These are phyloP conservation scores for Teratosphaeria destructans DNA, from an alignment of 2,329 filamentous ascomycete species.

Conservation along the genomic window DNA sequence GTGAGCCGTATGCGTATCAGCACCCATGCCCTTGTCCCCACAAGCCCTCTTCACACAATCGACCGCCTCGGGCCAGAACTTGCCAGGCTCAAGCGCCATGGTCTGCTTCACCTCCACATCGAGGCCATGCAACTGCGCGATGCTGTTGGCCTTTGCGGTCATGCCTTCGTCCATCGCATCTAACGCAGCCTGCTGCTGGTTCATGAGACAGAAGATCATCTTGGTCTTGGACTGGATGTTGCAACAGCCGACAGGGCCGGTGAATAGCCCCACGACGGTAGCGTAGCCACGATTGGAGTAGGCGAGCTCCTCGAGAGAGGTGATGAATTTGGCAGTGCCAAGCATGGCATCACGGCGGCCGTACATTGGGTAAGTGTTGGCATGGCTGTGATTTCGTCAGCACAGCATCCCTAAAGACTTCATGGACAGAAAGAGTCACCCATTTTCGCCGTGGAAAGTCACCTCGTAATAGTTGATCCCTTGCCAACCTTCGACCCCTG, in stretches of 20 bases:
- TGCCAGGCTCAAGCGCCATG: conserved; percentile 5
- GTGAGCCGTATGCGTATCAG: conserved; percentile 16
- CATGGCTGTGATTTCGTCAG: conserved; percentile 13
- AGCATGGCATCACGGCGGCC: conserved; percentile 17
- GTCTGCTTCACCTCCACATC: background rate
- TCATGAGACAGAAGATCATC: conserved; percentile 19
- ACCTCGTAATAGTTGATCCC: conserved; percentile 12
- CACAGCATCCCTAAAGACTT: no score
- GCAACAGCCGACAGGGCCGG: conserved; percentile 14
- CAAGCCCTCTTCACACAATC: conserved; percentile 17
- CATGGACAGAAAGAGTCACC: no score
- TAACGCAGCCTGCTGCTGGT: conserved; percentile 12
- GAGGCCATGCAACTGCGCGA: background rate
- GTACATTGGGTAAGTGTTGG: conserved; percentile 22
- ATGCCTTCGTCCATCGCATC: conserved; percentile 17
- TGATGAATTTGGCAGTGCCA: conserved; percentile 15
- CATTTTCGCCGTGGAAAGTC: conserved; percentile 3
- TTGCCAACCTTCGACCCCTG: conserved; percentile 10
- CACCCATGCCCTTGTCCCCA: conserved; percentile 14
- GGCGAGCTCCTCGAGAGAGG: conserved; percentile 13
- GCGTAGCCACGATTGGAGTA: conserved; percentile 11
- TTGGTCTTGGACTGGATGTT: conserved; percentile 22
- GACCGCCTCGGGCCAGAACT: conserved; percentile 5
- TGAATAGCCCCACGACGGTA: conserved; percentile 19
- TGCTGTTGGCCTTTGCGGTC: background rate